A percentile compares a stretch with the other conserved stretches of the same genome.
Conservation (phyloP, 2,329 filamentous ascomycete species). For the Alternaria solani region DNA sequence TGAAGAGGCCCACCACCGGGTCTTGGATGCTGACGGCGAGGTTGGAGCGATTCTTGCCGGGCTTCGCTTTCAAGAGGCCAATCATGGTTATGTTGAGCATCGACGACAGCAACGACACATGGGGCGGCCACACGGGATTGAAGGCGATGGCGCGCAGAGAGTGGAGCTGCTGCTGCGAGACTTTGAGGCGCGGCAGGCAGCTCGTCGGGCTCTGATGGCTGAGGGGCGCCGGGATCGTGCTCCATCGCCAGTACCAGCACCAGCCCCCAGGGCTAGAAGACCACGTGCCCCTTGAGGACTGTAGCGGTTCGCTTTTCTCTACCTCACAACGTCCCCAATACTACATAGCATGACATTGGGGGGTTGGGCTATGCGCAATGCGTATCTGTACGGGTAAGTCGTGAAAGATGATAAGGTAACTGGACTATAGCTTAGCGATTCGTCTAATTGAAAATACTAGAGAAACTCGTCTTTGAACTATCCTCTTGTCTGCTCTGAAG, state of each 20-base stretch:
- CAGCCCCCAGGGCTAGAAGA: background rate
- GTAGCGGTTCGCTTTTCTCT: background rate
- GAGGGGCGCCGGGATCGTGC: background rate
- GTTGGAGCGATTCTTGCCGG: background rate
- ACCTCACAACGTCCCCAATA: background rate
- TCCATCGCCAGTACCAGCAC: background rate
- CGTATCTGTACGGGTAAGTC: background rate
- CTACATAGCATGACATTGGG: background rate
- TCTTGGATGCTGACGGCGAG: background rate
- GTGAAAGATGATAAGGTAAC: background rate
- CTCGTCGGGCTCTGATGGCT: background rate
- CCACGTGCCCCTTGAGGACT: background rate
- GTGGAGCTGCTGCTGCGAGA: background rate
- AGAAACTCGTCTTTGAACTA: slow-evolving; percentile 27
- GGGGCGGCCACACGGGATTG: background rate
- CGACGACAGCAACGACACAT: background rate
- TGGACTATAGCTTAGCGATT: background rate
- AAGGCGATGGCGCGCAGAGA: background rate
- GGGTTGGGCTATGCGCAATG: background rate
- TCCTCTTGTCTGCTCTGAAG: slow-evolving; percentile 33
- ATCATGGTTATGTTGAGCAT: background rate
- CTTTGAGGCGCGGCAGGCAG: background rate
- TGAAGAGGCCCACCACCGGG: background rate
- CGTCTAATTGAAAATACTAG: slow-evolving; percentile 20
- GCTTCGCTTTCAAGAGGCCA: background rate